Percentiles rank a stretch among this genome's conserved stretches.
Evolutionary conservation across 2,329 filamentous ascomycete genomes (phyloP).

Genomic region (Neurospora sp.): DNA sequence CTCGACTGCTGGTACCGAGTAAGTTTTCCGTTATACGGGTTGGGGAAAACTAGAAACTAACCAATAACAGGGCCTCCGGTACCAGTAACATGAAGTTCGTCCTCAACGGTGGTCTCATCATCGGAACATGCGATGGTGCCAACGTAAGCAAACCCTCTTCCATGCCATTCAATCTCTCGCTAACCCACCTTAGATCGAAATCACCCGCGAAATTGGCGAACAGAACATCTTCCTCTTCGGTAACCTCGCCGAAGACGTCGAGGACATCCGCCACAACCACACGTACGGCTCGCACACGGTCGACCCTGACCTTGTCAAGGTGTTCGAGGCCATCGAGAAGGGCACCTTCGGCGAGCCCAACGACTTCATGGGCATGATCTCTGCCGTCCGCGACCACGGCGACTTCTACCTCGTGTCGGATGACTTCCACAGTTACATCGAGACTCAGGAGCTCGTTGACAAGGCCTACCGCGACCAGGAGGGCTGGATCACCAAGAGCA

Average conservation of each 20-base stretch:
- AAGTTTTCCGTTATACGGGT: slow-evolving; percentile 21
- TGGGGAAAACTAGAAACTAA: neutral
- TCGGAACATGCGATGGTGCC: slow-evolving; percentile 94
- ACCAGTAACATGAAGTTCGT: slow-evolving; percentile 99
- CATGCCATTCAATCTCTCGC: neutral
- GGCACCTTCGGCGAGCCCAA: slow-evolving; percentile 72
- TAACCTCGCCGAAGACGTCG: slow-evolving; percentile 90
- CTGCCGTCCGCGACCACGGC: slow-evolving; percentile 81
- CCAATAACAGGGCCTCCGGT: slow-evolving; percentile 48
- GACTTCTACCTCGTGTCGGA: slow-evolving; percentile 98
- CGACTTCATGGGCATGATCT: slow-evolving; percentile 74
- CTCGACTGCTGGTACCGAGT: slow-evolving; percentile 92
- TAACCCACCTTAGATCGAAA: slow-evolving; percentile 61
- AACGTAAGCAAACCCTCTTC: slow-evolving; percentile 55
- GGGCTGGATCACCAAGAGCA: slow-evolving; percentile 84
- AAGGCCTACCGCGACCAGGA: slow-evolving; percentile 87
- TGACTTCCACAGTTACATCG: slow-evolving; percentile 90
- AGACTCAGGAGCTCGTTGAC: slow-evolving; percentile 85
- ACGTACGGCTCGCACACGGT: slow-evolving; percentile 72
- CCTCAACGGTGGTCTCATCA: slow-evolving; percentile 91
- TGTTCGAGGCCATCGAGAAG: slow-evolving; percentile 74
- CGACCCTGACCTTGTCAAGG: slow-evolving; percentile 65
- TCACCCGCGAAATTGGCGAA: slow-evolving; percentile 92
- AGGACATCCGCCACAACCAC: slow-evolving; percentile 86
- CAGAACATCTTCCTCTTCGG: slow-evolving; percentile 98